A percentile compares a stretch with the other conserved stretches of the same genome.
These are phyloP conservation scores for Gremmenia infestans DNA, from an alignment of 2,329 filamentous ascomycete species.

Conservation along the genomic window DNA sequence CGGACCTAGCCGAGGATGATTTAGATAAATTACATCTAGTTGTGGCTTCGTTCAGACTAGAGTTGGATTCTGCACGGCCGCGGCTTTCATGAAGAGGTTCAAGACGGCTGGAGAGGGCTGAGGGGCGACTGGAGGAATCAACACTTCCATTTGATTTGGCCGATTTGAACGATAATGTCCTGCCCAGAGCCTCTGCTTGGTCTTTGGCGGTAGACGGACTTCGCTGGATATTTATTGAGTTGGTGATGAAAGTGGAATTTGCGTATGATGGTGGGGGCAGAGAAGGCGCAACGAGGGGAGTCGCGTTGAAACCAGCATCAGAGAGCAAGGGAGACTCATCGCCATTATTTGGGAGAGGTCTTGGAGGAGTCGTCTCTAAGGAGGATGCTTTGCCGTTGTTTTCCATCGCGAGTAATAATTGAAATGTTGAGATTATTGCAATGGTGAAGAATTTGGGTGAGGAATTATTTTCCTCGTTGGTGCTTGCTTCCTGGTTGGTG, in stretches of 20 bases:
- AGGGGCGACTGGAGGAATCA: background rate
- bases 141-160: constrained; percentile 20
- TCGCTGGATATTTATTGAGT: constrained; percentile 23
- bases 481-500: too few species aligned
- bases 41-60: constrained; percentile 8
- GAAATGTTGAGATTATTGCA: background rate
- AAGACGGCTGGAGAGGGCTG: constrained; percentile 8
- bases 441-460: too few species aligned
- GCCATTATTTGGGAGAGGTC: background rate
- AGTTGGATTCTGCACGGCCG: constrained; percentile 9
- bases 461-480: too few species aligned
- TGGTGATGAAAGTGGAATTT: constrained; percentile 24
- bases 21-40: constrained; percentile 20
- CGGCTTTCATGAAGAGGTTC: constrained; percentile 4
- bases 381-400: background rate
- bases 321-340: constrained; percentile 8
- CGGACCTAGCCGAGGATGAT: constrained; percentile 25
- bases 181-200: constrained; percentile 17
- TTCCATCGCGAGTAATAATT: constrained; percentile 9
- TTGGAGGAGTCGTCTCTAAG: constrained; percentile 1
- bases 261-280: background rate
- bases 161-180: constrained; percentile 23
- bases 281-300: constrained; percentile 5
- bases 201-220: constrained; percentile 21
- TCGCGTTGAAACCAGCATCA: constrained; percentile 16